Base-by-base conservation (phyloP, 2,329 filamentous ascomycete genomes). In the Cadophora sp. region DNA sequence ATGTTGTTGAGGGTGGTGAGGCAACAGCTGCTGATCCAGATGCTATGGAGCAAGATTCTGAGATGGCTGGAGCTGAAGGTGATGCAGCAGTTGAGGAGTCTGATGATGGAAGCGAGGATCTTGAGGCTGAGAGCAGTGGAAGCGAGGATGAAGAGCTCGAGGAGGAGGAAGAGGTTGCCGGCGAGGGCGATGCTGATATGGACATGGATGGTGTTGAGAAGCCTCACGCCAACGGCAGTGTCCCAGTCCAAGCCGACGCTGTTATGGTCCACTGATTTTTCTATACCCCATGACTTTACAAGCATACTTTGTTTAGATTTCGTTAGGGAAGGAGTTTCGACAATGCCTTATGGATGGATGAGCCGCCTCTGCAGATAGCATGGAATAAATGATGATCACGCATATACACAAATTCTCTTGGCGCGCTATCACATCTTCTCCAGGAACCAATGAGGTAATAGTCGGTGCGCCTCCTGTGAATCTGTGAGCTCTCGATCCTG, bases 71-170 rank as follows among this genome's bases (percentile, higher is more conserved):
- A 47, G 87, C 83, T 18, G 91, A 92, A 62, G 82, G 82, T 59
- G 82, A 78, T 33, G 79, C 63, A 53, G 81, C 79, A 48, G 82
- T 84, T 24, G 87, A 91, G 20, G 90, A 92, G 63, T 88, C 89
- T 67, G 91, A 94, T 68, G 91, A 89, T 67, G 91, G 89, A 71
- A 92, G 89, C 74, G 91, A 94, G 77, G 91, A 94, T 77, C 87
- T 94, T 55, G 91, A 93, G 75, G 89, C 88, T 64, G 91, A 94
- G 78, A 92, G 89, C 73, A 89, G 89, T 72, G 91, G 91, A 39
- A 89, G 89, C 68, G 87, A 92, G 27, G 73, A 73, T 9, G 73
- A 74, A n/a, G 73, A 75, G 43, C 64, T 67, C 16, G 86, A 86
- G 63, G 86, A 81, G 7, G 87, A 85, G 47, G 88, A 86, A 50